Conservation (phyloP, 2,329 filamentous ascomycete genomes). For the Hymenotorrendiella dingleyae region DNA sequence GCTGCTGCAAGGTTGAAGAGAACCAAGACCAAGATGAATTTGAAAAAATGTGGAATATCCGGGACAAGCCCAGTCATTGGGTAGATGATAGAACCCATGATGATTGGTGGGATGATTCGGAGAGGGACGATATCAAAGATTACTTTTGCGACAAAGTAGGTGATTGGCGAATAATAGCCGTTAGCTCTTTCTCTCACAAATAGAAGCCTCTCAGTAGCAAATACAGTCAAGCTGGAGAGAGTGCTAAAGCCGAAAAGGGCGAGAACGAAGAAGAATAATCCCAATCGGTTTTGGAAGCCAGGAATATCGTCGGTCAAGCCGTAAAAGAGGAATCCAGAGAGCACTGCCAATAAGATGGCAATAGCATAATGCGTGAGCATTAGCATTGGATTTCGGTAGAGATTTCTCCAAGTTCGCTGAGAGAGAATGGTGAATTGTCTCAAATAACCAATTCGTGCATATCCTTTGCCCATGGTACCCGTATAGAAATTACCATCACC, state of each 20-base stretch:
- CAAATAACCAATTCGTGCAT: slow-evolving; percentile 70
- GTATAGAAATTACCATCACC: slow-evolving; percentile 43
- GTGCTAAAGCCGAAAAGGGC: slow-evolving; percentile 97
- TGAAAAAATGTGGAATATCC: slow-evolving; percentile 76
- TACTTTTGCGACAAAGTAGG: slow-evolving; percentile 94
- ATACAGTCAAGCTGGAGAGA: slow-evolving; percentile 86
- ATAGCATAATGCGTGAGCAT: slow-evolving; percentile 99
- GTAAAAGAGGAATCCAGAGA: slow-evolving; percentile 94
- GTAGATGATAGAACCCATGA: slow-evolving; percentile 94
- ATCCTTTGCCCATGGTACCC: slow-evolving; percentile 67
- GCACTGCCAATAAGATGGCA: slow-evolving; percentile 86
- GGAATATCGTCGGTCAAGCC: slow-evolving; percentile 92
- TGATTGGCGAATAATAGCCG: slow-evolving; percentile 89
- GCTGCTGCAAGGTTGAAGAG: slow-evolving; percentile 95
- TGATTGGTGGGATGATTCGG: slow-evolving; percentile 87
- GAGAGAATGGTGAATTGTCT: slow-evolving; percentile 88
- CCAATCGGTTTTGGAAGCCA: slow-evolving; percentile 95
- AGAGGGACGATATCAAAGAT: slow-evolving; percentile 95
- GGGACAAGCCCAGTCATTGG: slow-evolving; percentile 94
- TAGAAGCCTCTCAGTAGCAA: slow-evolving; percentile 81
- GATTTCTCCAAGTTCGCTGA: slow-evolving; percentile 87
- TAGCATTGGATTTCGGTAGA: slow-evolving; percentile 94
- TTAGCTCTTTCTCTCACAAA: slow-evolving; percentile 94
- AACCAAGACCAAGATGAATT: slow-evolving; percentile 85
- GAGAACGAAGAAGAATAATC: slow-evolving; percentile 95